Conservation (phyloP, 306 rosid species). For the Acacia acuminata region DNA sequence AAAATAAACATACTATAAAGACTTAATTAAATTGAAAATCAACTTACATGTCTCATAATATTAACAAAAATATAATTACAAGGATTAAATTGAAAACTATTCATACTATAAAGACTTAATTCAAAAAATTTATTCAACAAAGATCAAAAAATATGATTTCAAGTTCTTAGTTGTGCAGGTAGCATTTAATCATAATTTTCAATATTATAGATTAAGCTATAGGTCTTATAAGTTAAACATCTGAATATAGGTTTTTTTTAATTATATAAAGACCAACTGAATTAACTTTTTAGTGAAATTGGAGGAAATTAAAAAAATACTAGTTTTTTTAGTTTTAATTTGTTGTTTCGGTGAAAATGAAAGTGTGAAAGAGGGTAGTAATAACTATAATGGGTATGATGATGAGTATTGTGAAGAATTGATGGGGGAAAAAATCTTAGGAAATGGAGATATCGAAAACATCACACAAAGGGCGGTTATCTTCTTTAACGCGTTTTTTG, state of each 20-base stretch:
- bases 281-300: background rate
- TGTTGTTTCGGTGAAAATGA: conserved; percentile 4
- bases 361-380: background rate
- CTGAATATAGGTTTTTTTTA: background rate
- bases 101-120: background rate
- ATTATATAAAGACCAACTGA: background rate
- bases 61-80: background rate
- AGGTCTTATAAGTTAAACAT: background rate
- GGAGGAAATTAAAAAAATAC: background rate
- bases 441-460: background rate
- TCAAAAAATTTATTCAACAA: background rate
- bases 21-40: too few species aligned
- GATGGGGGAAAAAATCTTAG: conserved; percentile 27
- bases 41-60: background rate
- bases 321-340: background rate
- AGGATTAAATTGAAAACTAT: background rate
- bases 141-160: background rate
- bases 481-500: conserved; percentile 68
- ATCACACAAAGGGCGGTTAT: background rate
- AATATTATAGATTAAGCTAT: background rate
- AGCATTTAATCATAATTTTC: background rate
- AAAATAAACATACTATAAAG: background rate
- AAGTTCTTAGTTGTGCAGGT: background rate
- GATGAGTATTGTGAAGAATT: conserved; percentile 19
- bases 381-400: conserved; percentile 1